Conservation (phyloP, 164 flowering plant species). For the Tetracentron sinense region DNA sequence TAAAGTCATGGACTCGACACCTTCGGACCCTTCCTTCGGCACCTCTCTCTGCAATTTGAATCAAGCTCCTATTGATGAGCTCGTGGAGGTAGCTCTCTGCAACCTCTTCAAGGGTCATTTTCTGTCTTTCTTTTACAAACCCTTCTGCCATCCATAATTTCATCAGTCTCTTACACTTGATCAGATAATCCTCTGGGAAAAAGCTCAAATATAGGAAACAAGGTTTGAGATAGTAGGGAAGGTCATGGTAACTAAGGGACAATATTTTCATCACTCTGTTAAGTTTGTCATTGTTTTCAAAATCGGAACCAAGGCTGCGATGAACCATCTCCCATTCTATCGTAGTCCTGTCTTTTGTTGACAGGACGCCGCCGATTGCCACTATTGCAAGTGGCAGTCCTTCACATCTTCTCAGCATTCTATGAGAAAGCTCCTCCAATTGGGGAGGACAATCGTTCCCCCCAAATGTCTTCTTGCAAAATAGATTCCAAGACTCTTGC, state of each 20-base stretch:
- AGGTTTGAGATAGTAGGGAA: conserved; percentile 8
- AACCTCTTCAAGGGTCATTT: conserved; percentile 22
- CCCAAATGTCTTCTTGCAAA: background rate
- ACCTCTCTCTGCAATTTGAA: conserved; percentile 11
- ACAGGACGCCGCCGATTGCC: conserved; percentile 6
- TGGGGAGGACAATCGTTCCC: conserved; percentile 4
- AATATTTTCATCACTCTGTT: background rate
- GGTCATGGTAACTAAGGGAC: no score
- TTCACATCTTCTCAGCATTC: conserved; percentile 7
- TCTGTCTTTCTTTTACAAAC: background rate
- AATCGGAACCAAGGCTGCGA: background rate
- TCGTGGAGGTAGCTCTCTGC: conserved; percentile 24
- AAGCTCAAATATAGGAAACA: conserved; percentile 9
- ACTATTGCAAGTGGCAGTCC: no score
- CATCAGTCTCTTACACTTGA: background rate
- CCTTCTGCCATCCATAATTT: conserved; percentile 12
- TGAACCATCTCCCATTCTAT: background rate
- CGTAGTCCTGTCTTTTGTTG: background rate
- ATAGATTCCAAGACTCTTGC: background rate
- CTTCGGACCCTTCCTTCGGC: conserved; percentile 20
- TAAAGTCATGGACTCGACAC: conserved; percentile 1
- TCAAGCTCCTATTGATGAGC: conserved; percentile 23
- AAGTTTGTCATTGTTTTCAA: background rate
- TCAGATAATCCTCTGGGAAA: conserved; percentile 6
- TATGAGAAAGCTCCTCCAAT: background rate